Evolutionary conservation across 306 rosid species (phyloP).

Genomic region (Cucumis sativus): DNA sequence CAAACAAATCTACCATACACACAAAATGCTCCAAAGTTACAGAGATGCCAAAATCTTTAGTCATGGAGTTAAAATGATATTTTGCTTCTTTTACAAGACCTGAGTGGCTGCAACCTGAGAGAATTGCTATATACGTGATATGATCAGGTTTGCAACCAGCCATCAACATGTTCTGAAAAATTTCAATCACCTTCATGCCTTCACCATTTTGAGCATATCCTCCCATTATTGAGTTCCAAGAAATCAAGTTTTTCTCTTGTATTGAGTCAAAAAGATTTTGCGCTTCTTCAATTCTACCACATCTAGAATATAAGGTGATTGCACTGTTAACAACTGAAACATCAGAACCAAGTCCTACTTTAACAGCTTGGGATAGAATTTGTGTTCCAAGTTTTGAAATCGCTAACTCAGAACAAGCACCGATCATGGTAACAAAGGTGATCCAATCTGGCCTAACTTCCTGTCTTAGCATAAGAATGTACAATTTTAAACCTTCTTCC

Average conservation of each 20-base stretch:
- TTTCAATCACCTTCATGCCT: conserved; percentile 39
- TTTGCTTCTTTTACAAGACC: conserved; percentile 45
- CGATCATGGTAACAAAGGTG: conserved; percentile 35
- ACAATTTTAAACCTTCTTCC: conserved; percentile 47
- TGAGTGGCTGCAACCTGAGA: conserved; percentile 57
- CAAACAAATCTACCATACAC: conserved; percentile 52
- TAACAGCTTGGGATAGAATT: conserved; percentile 25
- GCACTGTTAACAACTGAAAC: conserved; percentile 45
- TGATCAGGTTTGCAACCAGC: conserved; percentile 35
- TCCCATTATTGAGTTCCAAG: conserved; percentile 55
- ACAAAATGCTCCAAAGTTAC: conserved; percentile 42
- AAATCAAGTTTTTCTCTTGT: conserved; percentile 28
- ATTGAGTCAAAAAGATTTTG: conserved; percentile 26
- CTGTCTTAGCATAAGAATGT: conserved; percentile 28
- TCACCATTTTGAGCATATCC: conserved; percentile 54
- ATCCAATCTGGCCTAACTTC: conserved; percentile 38
- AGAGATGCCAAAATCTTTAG: conserved; percentile 32
- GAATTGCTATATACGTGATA: conserved; percentile 37
- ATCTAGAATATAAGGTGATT: conserved; percentile 49
- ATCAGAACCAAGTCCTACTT: conserved; percentile 28
- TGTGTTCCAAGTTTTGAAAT: conserved; percentile 40
- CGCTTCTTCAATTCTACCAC: conserved; percentile 45
- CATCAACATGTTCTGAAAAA: conserved; percentile 38
- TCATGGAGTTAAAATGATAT: conserved; percentile 37
- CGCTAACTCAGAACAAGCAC: conserved; percentile 53